Conservation (phyloP, 495 filamentous ascomycete genomes). For the Trichoderma orchidacearum region DNA sequence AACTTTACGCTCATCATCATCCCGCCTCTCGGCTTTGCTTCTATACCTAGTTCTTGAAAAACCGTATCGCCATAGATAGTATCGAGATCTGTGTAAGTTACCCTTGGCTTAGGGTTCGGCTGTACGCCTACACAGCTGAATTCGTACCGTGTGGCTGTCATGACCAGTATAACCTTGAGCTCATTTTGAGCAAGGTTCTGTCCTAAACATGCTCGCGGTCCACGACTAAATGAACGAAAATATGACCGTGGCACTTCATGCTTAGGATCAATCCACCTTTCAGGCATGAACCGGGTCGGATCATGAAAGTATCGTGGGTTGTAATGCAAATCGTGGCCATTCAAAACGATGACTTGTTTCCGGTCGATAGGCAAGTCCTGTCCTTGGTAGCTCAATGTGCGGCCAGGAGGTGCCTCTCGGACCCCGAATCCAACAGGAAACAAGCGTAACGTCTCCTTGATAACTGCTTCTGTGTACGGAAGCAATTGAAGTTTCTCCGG, state of each 20-base stretch:
- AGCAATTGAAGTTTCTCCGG: constrained; percentile 26
- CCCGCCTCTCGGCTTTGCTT: too few species aligned
- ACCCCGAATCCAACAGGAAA: constrained; percentile 19
- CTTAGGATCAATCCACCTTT: constrained; percentile 21
- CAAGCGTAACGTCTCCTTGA: constrained; percentile 35
- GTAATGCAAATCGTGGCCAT: constrained; percentile 14
- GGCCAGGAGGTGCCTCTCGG: constrained; percentile 12
- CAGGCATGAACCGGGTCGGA: constrained; percentile 22
- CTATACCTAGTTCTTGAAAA: too few species aligned
- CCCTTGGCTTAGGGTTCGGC: not conserved
- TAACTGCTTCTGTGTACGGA: constrained; percentile 31
- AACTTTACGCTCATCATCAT: too few species aligned
- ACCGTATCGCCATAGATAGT: not conserved
- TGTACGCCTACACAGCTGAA: constrained; percentile 3
- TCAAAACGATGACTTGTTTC: constrained; percentile 6
- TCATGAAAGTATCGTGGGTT: constrained; percentile 18
- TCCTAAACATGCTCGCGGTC: constrained; percentile 16
- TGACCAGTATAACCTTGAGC: constrained; percentile 15
- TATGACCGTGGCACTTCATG: not conserved
- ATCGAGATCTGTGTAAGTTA: not conserved
- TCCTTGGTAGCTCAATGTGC: constrained; percentile 13
- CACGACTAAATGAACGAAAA: not conserved
- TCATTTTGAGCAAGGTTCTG: constrained; percentile 15
- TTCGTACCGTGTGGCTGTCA: constrained; percentile 12
- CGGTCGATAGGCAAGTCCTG: constrained; percentile 23